These are phyloP conservation scores for Nothophaeocryptopus gaeumannii DNA, from an alignment of 2,329 filamentous ascomycete species.

Conservation along the genomic window DNA sequence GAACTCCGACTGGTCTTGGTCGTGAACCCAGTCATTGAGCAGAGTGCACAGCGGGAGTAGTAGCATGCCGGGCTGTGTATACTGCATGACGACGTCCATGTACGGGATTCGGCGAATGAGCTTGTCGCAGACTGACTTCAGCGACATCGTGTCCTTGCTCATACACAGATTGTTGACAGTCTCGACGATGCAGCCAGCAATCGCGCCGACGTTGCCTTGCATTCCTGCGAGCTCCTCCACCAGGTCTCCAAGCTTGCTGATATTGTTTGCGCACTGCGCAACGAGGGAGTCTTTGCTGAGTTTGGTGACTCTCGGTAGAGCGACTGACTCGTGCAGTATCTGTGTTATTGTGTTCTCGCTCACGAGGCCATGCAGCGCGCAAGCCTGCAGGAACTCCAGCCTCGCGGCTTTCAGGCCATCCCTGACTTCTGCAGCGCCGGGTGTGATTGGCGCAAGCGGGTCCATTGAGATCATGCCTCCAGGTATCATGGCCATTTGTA, in stretches of 20 bases:
- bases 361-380: slow-evolving; percentile 82
- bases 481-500: slow-evolving; percentile 62
- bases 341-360: slow-evolving; percentile 72
- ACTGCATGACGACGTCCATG: slow-evolving; percentile 73
- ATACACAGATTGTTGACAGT: slow-evolving; percentile 60
- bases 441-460: slow-evolving; percentile 62
- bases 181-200: slow-evolving; percentile 64
- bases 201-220: slow-evolving; percentile 86
- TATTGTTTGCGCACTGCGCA: slow-evolving; percentile 71
- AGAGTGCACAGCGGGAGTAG: slow-evolving; percentile 71
- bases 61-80: slow-evolving; percentile 67
- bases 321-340: slow-evolving; percentile 79
- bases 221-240: slow-evolving; percentile 82
- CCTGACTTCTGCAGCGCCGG: slow-evolving; percentile 54
- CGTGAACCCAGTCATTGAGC: slow-evolving; percentile 75
- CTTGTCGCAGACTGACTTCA: slow-evolving; percentile 70
- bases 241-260: slow-evolving; percentile 70
- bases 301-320: slow-evolving; percentile 68
- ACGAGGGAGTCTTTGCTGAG: slow-evolving; percentile 77
- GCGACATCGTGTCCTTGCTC: slow-evolving; percentile 74
- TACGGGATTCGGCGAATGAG: slow-evolving; percentile 70
- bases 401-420: slow-evolving; percentile 64
- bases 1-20: slow-evolving; percentile 77
- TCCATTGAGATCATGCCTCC: slow-evolving; percentile 58
- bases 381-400: slow-evolving; percentile 85